phyloP scores from a whole-genome alignment of 106 monocot genomes.

The Apostasia shenzhenica region DNA sequence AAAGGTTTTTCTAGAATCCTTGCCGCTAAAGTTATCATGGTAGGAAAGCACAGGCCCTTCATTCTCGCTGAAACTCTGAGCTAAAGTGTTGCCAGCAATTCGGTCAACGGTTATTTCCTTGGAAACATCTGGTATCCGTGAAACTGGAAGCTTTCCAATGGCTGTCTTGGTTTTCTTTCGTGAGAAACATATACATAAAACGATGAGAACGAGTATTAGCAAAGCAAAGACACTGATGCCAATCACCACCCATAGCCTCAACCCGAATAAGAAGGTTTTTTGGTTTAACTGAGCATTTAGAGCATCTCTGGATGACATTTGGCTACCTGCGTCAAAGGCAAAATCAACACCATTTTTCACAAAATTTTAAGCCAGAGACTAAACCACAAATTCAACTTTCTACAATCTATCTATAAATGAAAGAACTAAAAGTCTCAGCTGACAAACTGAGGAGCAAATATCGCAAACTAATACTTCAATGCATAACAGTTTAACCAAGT shows the following conservation, averaged over 20 bases:
- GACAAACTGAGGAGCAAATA: no score
- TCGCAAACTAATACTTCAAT: neutral
- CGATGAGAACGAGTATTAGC: constrained; percentile 26
- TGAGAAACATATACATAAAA: constrained; percentile 35
- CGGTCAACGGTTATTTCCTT: constrained; percentile 68
- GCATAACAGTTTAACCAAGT: neutral
- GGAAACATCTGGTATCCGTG: constrained; percentile 61
- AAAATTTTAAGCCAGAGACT: neutral
- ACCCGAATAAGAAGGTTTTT: constrained; percentile 37
- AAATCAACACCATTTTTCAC: neutral
- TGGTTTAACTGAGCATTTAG: constrained; percentile 29
- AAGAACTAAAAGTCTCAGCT: neutral
- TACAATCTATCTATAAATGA: neutral
- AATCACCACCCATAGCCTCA: constrained; percentile 54
- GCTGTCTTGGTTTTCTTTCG: constrained; percentile 31
- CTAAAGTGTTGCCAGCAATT: constrained; percentile 24
- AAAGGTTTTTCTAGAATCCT: constrained; percentile 35
- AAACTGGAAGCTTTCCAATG: constrained; percentile 15
- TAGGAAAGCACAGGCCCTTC: constrained; percentile 14
- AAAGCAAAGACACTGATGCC: constrained; percentile 34
- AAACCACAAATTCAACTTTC: neutral
- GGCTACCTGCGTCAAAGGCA: constrained; percentile 5
- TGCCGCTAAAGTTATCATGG: constrained; percentile 36
- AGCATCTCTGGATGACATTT: constrained; percentile 35
- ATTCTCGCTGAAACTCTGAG: constrained; percentile 35